phyloP scores from a whole-genome alignment of 2,329 filamentous ascomycete genomes.

The Trichoderma guizhouense region DNA sequence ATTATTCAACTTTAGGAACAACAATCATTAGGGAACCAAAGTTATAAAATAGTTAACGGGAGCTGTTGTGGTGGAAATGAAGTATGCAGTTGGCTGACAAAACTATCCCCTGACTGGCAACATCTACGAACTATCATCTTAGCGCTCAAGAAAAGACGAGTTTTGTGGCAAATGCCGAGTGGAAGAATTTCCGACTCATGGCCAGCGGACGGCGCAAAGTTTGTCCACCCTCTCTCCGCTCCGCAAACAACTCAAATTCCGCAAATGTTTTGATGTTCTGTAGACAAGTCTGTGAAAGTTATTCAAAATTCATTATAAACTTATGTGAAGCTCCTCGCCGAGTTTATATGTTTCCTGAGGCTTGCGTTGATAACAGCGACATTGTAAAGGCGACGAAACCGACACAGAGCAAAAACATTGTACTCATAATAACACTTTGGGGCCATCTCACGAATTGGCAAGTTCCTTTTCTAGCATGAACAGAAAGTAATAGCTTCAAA shows the following conservation, averaged over 20 bases:
- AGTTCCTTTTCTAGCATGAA: not conserved
- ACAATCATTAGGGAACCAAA: not conserved
- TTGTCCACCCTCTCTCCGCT: not conserved
- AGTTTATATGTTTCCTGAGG: not conserved
- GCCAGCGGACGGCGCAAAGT: not conserved
- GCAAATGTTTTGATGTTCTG: not conserved
- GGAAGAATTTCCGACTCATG: not conserved
- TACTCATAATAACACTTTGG: not conserved
- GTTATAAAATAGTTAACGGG: not conserved
- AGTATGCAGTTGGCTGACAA: not conserved
- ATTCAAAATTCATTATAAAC: not conserved
- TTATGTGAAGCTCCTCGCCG: not conserved
- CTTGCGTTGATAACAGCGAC: not conserved
- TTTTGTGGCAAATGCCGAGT: not conserved
- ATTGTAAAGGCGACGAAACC: not conserved
- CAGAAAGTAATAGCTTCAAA: not conserved
- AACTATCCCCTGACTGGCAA: not conserved
- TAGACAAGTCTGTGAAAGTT: not conserved
- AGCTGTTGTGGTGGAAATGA: not conserved
- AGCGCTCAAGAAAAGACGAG: not conserved
- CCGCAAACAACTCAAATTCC: not conserved
- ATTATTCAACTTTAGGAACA: not conserved
- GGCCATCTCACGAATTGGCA: not conserved
- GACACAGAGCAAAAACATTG: not conserved
- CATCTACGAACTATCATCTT: not conserved